Conservation (phyloP, 163 green algal genomes). For the Prototheca wickerhamii region DNA sequence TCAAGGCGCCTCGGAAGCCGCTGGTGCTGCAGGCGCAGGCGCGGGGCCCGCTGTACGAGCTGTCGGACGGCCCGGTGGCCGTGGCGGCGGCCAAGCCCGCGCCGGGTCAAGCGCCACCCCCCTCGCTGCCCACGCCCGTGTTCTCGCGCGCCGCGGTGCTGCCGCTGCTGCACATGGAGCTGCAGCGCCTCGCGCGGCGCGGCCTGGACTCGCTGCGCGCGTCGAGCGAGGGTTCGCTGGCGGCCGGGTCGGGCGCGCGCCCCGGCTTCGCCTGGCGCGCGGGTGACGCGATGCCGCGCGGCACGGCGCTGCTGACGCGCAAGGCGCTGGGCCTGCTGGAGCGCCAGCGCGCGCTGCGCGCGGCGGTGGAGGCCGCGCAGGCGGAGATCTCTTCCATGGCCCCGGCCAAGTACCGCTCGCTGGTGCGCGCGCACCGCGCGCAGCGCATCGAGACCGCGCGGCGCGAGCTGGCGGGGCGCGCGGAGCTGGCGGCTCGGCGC, state of each 20-base stretch:
- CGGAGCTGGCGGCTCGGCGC: conserved; percentile 18
- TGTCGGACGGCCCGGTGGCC: background rate
- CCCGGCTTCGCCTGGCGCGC: background rate
- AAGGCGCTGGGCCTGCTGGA: conserved; percentile 16
- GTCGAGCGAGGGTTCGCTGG: too few species aligned
- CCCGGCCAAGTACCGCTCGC: conserved; percentile 27
- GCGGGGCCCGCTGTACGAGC: background rate
- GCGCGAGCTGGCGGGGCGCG: conserved; percentile 35
- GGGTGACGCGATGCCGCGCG: background rate
- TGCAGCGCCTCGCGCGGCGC: too few species aligned
- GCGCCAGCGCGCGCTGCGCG: conserved; percentile 49
- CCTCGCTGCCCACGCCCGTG: too few species aligned
- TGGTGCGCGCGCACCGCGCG: conserved; percentile 18
- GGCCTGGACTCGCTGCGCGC: too few species aligned
- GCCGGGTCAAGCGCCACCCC: background rate
- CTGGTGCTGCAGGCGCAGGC: background rate
- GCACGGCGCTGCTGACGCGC: too few species aligned
- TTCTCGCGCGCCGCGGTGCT: too few species aligned
- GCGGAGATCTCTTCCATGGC: conserved; percentile 18
- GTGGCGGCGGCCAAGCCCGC: background rate
- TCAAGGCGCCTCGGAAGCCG: background rate
- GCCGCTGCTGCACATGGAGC: too few species aligned
- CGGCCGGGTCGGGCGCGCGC: background rate
- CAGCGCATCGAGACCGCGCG: conserved; percentile 22
- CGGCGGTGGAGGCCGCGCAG: conserved; percentile 42